Percentiles rank a stretch among this genome's conserved stretches.
Conservation (phyloP, 2,329 filamentous ascomycete species). For the Cercospora sojina region DNA sequence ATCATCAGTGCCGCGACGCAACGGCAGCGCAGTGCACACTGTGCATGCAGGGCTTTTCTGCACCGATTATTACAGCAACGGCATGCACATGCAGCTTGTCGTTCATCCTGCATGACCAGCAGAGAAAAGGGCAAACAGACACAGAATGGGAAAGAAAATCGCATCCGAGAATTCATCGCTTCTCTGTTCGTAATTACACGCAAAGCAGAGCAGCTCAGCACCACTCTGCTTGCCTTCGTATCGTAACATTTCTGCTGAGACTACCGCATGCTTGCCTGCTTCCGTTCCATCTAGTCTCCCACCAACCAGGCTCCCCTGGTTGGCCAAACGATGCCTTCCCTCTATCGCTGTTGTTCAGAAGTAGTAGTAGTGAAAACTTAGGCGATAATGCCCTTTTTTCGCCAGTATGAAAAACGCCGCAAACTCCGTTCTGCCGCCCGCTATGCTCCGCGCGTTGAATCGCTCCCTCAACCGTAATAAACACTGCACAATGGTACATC, state of each 20-base stretch:
- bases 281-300: background rate
- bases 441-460: background rate
- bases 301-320: background rate
- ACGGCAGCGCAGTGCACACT: too few species aligned
- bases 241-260: background rate
- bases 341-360: conserved; percentile 4
- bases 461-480: background rate
- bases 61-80: background rate
- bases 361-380: background rate
- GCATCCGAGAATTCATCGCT: background rate
- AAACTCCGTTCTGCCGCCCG: conserved; percentile 2
- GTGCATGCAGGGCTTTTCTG: too few species aligned
- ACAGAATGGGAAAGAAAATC: background rate
- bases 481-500: background rate
- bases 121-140: background rate
- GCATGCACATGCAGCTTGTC: background rate
- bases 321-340: background rate
- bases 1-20: too few species aligned
- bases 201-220: background rate
- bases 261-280: conserved; percentile 3
- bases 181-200: background rate
- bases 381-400: background rate
- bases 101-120: background rate
- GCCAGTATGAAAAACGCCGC: background rate
- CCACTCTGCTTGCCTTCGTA: background rate